Conservation (phyloP, 148 eudicot genomes). For the Polygonum maritimum region DNA sequence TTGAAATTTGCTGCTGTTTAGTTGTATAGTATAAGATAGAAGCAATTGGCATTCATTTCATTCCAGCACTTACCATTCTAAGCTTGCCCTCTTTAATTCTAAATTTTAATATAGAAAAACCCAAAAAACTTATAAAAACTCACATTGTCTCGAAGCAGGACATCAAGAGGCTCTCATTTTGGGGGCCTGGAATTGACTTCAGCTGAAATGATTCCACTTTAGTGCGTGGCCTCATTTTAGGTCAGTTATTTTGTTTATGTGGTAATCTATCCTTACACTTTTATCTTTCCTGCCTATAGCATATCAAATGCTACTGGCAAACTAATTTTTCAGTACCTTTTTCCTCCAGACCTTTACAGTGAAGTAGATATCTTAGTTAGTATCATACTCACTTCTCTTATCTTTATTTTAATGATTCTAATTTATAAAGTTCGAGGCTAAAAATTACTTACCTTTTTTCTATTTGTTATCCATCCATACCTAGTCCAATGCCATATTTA, state of each 20-base stretch:
- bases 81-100: slow-evolving; percentile 47
- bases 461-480: neutral
- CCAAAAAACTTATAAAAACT: slow-evolving; percentile 64
- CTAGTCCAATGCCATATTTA: neutral
- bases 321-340: slow-evolving; percentile 34
- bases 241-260: slow-evolving; percentile 78
- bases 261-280: slow-evolving; percentile 29
- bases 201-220: slow-evolving; percentile 94
- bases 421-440: slow-evolving; percentile 16
- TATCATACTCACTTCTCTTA: slow-evolving; percentile 16
- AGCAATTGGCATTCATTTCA: slow-evolving; percentile 45
- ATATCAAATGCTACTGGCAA: slow-evolving; percentile 38
- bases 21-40: slow-evolving; percentile 28
- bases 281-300: slow-evolving; percentile 43
- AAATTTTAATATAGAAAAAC: slow-evolving; percentile 16
- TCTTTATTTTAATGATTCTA: slow-evolving; percentile 8
- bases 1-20: slow-evolving; percentile 20
- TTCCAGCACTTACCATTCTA: slow-evolving; percentile 59
- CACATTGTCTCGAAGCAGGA: slow-evolving; percentile 96
- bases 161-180: slow-evolving; percentile 91
- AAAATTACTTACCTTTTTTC: neutral
- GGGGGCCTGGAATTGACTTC: slow-evolving; percentile 98
- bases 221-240: slow-evolving; percentile 92
- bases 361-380: slow-evolving; percentile 18
- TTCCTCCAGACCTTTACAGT: slow-evolving; percentile 22